Evolutionary conservation across 352 stramenopile genomes (phyloP).

Genomic region (Globisporangium cederbergense): DNA sequence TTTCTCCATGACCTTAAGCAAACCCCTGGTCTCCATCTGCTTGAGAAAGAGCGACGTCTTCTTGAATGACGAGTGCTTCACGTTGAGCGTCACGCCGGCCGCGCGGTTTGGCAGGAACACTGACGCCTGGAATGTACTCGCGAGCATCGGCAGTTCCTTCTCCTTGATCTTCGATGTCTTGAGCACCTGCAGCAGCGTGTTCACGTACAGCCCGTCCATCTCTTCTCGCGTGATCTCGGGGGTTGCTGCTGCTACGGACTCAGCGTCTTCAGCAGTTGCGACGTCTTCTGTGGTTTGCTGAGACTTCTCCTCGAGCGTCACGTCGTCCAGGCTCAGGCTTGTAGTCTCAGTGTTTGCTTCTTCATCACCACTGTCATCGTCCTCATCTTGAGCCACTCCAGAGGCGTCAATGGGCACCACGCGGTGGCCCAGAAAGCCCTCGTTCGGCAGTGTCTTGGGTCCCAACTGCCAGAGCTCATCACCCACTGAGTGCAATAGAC

Average conservation of each 20-base stretch:
- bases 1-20: conserved; percentile 60
- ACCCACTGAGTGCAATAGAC: conserved; percentile 64
- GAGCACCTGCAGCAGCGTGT: conserved; percentile 63
- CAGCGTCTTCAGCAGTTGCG: conserved; percentile 6
- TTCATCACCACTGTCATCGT: conserved; percentile 8
- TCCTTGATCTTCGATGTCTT: conserved; percentile 51
- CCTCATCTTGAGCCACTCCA: conserved; percentile 9
- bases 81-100: conserved; percentile 50
- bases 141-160: conserved; percentile 76
- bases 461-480: conserved; percentile 79
- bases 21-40: conserved; percentile 48
- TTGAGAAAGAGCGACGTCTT: conserved; percentile 77
- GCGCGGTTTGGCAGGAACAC: conserved; percentile 62
- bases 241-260: conserved; percentile 15
- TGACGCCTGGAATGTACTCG: conserved; percentile 69
- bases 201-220: conserved; percentile 73
- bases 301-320: conserved; percentile 44
- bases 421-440: conserved; percentile 46
- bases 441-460: conserved; percentile 59
- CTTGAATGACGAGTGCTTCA: conserved; percentile 82
- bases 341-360: conserved; percentile 4
- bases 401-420: conserved; percentile 27
- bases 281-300: not conserved
- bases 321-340: conserved; percentile 13
- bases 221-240: conserved; percentile 43